Percentiles rank a stretch among this genome's conserved stretches.
Conservation (phyloP, 441 rosid species). For the Populus hybrid region DNA sequence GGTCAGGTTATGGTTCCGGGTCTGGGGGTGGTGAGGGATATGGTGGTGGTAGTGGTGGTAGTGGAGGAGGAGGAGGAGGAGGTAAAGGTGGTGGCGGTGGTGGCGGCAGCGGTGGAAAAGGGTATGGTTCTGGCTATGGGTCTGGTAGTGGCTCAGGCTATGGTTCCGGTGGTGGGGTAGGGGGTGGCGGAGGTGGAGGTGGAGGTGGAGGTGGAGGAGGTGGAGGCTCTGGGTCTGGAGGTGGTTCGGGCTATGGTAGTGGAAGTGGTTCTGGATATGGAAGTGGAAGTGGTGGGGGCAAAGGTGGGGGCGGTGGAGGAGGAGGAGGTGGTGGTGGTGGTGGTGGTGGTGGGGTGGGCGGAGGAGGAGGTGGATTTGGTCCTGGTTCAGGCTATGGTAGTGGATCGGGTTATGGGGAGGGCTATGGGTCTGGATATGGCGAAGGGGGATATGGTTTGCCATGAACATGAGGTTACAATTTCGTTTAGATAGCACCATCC, state of each 20-base stretch:
- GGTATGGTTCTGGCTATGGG: no score
- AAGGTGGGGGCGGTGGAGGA: conserved; percentile 27
- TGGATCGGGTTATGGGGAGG: conserved; percentile 33
- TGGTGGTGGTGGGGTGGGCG: conserved; percentile 16
- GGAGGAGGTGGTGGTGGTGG: conserved; percentile 26
- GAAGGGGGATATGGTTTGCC: conserved; percentile 29
- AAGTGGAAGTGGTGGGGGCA: conserved; percentile 18
- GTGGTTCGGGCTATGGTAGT: conserved; percentile 17
- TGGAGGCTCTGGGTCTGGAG: background rate
- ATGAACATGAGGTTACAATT: background rate
- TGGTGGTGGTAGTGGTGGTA: no score
- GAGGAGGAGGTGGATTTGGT: conserved; percentile 11
- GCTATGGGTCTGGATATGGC: conserved; percentile 15
- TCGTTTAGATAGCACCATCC: background rate
- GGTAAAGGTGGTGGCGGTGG: no score
- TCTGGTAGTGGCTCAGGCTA: no score
- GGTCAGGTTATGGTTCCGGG: no score
- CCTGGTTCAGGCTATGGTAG: conserved; percentile 31
- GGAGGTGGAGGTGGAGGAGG: no score
- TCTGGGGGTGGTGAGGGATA: no score
- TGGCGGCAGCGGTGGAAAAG: no score
- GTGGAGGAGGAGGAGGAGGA: no score
- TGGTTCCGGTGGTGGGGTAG: no score
- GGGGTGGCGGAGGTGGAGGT: no score
- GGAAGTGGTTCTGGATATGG: conserved; percentile 39